A percentile compares a stretch with the other conserved stretches of the same genome.
phyloP scores from a whole-genome alignment of 305 asterid species.

The Solanum chacoense region DNA sequence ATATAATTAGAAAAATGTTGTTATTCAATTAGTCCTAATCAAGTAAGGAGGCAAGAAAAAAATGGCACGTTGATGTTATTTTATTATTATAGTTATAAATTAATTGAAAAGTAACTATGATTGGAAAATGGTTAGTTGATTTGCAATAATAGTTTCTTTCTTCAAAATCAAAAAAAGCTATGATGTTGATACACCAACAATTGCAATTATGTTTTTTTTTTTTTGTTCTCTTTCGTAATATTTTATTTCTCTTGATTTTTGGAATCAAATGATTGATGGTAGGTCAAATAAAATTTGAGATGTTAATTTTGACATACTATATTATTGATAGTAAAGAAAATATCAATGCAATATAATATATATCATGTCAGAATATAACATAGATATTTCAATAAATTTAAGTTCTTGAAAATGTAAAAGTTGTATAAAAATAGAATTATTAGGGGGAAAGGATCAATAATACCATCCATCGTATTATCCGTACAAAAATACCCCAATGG shows the following conservation, averaged over 20 bases:
- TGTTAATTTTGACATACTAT: background rate
- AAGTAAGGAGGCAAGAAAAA: background rate
- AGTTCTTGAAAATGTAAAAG: background rate
- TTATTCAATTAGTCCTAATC: background rate
- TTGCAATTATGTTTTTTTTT: background rate
- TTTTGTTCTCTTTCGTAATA: background rate
- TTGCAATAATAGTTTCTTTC: background rate
- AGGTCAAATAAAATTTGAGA: background rate
- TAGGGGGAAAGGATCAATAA: background rate
- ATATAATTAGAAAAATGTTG: background rate
- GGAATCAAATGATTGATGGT: background rate
- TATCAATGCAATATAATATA: background rate
- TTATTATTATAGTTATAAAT: background rate
- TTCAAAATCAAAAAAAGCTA: background rate
- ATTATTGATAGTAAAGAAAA: background rate
- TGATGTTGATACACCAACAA: background rate
- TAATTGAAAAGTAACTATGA: background rate
- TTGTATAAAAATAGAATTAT: background rate
- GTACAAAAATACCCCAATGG: too few relatives aligned
- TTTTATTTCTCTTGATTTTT: background rate
- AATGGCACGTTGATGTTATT: background rate
- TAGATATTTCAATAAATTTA: background rate
- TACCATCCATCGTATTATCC: background rate
- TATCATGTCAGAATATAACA: background rate
- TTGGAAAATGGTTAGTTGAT: background rate